A percentile compares a stretch with the other conserved stretches of the same genome.
Conservation (phyloP, 164 flowering plant genomes). For the Umbellularia californica region DNA sequence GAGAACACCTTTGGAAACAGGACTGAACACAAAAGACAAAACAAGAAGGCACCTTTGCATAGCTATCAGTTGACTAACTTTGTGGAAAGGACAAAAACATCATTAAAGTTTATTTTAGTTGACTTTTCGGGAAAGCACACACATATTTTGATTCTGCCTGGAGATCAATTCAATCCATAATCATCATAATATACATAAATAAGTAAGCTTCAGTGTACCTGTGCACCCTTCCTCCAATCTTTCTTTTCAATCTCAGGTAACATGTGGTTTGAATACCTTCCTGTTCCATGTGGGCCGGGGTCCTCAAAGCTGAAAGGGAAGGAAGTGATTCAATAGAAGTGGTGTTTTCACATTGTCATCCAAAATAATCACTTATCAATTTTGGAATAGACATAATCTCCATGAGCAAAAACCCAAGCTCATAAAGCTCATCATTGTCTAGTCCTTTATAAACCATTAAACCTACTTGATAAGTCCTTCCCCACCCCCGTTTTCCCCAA, state of each 20-base stretch:
- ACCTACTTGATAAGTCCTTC: too few species aligned
- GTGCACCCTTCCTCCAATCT: conserved; percentile 94
- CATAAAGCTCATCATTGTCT: neutral
- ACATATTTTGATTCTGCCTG: too few species aligned
- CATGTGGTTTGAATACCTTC: conserved; percentile 87
- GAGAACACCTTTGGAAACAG: too few species aligned
- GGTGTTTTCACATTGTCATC: too few species aligned
- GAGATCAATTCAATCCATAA: neutral
- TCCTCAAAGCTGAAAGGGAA: conserved; percentile 65
- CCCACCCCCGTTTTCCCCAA: too few species aligned
- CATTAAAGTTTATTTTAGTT: too few species aligned
- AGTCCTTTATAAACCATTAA: too few species aligned
- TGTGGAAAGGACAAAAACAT: neutral
- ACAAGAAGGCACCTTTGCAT: too few species aligned
- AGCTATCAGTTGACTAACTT: too few species aligned
- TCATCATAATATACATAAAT: neutral
- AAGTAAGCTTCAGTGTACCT: conserved; percentile 44
- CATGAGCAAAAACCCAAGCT: neutral
- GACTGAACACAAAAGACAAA: too few species aligned
- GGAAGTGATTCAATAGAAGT: too few species aligned
- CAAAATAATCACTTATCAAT: neutral
- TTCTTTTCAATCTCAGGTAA: conserved; percentile 80
- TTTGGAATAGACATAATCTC: neutral
- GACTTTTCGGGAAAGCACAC: too few species aligned
- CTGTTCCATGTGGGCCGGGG: conserved; percentile 98